Evolutionary conservation across 2,329 filamentous ascomycete species (phyloP).

Genomic region (Bipolaris gigantea): DNA sequence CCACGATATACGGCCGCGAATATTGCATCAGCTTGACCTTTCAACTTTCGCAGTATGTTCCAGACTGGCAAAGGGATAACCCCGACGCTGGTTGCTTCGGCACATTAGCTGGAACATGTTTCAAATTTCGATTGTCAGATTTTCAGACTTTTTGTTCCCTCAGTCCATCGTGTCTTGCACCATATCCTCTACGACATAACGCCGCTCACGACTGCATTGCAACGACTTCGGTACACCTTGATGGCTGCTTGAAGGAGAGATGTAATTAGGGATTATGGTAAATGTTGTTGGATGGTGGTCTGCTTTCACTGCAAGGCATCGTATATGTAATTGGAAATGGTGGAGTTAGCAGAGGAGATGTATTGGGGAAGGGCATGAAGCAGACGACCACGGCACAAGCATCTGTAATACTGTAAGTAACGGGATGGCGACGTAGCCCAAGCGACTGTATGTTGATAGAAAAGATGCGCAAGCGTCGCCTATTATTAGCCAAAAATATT

Average conservation of each 20-base stretch:
- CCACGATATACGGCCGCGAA: slow-evolving; percentile 12
- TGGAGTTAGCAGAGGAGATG: background rate
- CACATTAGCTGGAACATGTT: slow-evolving; percentile 12
- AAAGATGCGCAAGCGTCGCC: slow-evolving; percentile 11
- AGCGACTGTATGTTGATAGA: background rate
- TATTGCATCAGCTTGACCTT: slow-evolving; percentile 2
- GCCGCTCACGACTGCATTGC: slow-evolving; percentile 30
- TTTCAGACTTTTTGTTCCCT: slow-evolving; percentile 3
- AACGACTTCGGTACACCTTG: slow-evolving; percentile 17
- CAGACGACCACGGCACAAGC: background rate
- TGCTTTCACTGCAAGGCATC: slow-evolving; percentile 5
- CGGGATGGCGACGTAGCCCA: background rate
- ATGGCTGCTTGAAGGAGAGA: slow-evolving; percentile 18
- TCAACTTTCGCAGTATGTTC: slow-evolving; percentile 1
- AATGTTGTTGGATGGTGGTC: background rate
- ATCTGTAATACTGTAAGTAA: background rate
- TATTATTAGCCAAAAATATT: slow-evolving; percentile 15
- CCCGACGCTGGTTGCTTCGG: slow-evolving; percentile 18
- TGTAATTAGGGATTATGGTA: slow-evolving; percentile 6
- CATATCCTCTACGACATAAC: slow-evolving; percentile 34
- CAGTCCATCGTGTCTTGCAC: slow-evolving; percentile 17
- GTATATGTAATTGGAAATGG: background rate
- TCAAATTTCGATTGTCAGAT: background rate
- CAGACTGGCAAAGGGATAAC: slow-evolving; percentile 12
- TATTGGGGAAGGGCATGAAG: background rate